Percentiles rank a stretch among this genome's conserved stretches.
phyloP scores from a whole-genome alignment of 352 stramenopile genomes.

The Phytophthora palmivora region DNA sequence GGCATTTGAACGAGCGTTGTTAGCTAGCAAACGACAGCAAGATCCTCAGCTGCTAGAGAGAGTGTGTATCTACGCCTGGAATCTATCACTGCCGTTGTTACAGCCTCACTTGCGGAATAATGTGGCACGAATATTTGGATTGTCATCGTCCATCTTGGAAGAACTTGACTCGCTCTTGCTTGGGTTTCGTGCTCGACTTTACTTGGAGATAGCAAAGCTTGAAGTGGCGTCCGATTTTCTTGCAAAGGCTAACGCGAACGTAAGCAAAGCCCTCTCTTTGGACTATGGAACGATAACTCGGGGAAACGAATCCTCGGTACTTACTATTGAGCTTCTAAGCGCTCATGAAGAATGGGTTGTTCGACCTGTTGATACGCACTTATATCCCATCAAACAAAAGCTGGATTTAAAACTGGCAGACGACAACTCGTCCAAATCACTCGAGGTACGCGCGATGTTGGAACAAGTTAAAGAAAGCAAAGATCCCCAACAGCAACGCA shows the following conservation, averaged over 20 bases:
- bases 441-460: slow-evolving; percentile 61
- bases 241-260: slow-evolving; percentile 73
- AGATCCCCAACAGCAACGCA: slow-evolving; percentile 43
- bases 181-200: slow-evolving; percentile 76
- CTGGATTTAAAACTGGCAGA: slow-evolving; percentile 72
- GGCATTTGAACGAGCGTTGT: slow-evolving; percentile 74
- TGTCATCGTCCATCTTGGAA: slow-evolving; percentile 70
- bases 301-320: slow-evolving; percentile 12
- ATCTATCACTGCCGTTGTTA: slow-evolving; percentile 80
- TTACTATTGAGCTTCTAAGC: slow-evolving; percentile 35
- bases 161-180: slow-evolving; percentile 86
- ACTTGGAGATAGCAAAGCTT: slow-evolving; percentile 88
- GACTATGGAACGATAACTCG: slow-evolving; percentile 59
- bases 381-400: slow-evolving; percentile 67
- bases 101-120: slow-evolving; percentile 74
- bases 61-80: slow-evolving; percentile 86
- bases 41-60: slow-evolving; percentile 82
- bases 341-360: slow-evolving; percentile 30
- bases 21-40: slow-evolving; percentile 79
- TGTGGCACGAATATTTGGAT: slow-evolving; percentile 71
- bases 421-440: slow-evolving; percentile 47
- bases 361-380: slow-evolving; percentile 68
- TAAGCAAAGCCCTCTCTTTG: slow-evolving; percentile 63
- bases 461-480: slow-evolving; percentile 81
- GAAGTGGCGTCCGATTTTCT: slow-evolving; percentile 88